These are phyloP conservation scores for Candida glucosophila DNA, from an alignment of 1,139 yeast species.

Conservation along the genomic window DNA sequence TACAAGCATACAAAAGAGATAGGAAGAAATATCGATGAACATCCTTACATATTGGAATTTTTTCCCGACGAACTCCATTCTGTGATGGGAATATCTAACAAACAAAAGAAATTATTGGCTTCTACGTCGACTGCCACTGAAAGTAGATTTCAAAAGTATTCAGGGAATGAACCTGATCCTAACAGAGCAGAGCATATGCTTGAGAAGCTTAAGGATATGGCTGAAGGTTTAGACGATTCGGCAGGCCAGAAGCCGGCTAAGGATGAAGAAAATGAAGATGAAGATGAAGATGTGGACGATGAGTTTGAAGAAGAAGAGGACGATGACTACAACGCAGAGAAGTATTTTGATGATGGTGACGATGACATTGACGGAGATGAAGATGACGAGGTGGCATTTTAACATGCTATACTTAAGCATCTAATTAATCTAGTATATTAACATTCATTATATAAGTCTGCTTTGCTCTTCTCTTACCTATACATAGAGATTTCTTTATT, in stretches of 20 bases:
- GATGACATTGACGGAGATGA: conserved; percentile 72
- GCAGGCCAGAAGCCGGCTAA: conserved; percentile 22
- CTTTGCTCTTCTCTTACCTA: too few species aligned
- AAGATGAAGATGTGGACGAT: conserved; percentile 45
- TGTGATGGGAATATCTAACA: conserved; percentile 61
- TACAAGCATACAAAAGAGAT: conserved; percentile 64
- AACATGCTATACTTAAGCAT: too few species aligned
- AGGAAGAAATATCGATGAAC: conserved; percentile 76
- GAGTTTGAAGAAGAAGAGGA: conserved; percentile 62
- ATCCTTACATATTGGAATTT: conserved; percentile 63
- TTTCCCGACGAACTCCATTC: conserved; percentile 76
- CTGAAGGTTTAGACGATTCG: conserved; percentile 44
- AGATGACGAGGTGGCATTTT: conserved; percentile 79
- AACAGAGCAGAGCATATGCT: conserved; percentile 35
- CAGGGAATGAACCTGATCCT: conserved; percentile 16
- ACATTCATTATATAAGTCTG: too few species aligned
- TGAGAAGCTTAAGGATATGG: conserved; percentile 54
- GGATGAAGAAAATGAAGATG: conserved; percentile 32
- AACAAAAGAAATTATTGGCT: conserved; percentile 44
- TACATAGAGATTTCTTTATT: too few species aligned
- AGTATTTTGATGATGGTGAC: conserved; percentile 62
- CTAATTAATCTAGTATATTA: too few species aligned
- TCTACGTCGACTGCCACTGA: conserved; percentile 40
- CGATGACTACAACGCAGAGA: conserved; percentile 50
- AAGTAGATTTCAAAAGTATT: conserved; percentile 37